Conservation (phyloP, 208 protist genomes). For the Porcisia deanei region DNA sequence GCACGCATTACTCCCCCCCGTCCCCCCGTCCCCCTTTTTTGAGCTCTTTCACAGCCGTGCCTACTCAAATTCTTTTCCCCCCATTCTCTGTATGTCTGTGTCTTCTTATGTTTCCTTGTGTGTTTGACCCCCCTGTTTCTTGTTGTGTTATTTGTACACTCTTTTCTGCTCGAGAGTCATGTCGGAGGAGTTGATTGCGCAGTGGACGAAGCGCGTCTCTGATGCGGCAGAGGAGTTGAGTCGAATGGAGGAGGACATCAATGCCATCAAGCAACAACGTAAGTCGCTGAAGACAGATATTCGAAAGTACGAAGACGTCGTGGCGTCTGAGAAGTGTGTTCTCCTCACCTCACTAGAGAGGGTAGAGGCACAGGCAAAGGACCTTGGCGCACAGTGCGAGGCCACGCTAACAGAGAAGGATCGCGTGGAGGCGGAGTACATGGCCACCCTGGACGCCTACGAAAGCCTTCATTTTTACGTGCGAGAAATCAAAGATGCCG, state of each 20-base stretch:
- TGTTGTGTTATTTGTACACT: background rate
- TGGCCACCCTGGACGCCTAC: slow-evolving; percentile 82
- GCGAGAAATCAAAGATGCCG: slow-evolving; percentile 73
- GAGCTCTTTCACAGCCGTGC: no score
- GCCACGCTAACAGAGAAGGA: slow-evolving; percentile 53
- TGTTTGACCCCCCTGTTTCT: background rate
- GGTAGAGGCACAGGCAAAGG: slow-evolving; percentile 66
- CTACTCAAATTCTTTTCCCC: no score
- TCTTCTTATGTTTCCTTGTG: no score
- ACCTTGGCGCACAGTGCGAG: slow-evolving; percentile 57
- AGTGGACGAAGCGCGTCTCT: slow-evolving; percentile 77
- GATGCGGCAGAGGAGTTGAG: slow-evolving; percentile 68
- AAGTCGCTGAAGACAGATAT: slow-evolving; percentile 52
- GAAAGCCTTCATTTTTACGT: slow-evolving; percentile 80
- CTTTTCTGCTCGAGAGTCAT: slow-evolving; percentile 4
- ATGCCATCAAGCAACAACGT: slow-evolving; percentile 42
- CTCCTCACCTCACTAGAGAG: slow-evolving; percentile 61
- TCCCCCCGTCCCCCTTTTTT: background rate
- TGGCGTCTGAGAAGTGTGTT: slow-evolving; percentile 66
- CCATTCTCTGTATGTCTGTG: no score
- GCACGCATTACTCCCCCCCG: background rate
- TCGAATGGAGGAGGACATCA: slow-evolving; percentile 73
- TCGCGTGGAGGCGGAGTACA: slow-evolving; percentile 68
- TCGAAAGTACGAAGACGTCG: slow-evolving; percentile 45
- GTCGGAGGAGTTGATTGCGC: slow-evolving; percentile 43